Base-by-base conservation (phyloP, 768 basidiomycete genomes). In the Auricularia sp. region DNA sequence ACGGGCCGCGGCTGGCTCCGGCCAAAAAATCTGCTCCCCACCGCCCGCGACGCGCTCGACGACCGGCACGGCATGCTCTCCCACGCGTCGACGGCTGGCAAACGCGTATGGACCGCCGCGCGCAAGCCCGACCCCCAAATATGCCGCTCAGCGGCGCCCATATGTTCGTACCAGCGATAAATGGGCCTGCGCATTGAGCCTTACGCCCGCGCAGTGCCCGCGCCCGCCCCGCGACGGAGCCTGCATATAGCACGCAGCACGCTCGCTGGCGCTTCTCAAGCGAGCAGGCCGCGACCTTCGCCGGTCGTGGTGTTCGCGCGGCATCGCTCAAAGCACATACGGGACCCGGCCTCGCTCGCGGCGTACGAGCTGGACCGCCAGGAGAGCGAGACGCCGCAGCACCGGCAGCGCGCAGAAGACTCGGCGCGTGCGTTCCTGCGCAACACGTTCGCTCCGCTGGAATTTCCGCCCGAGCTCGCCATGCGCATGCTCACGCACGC, bases 401-500 rank as follows among this genome's bases (percentile, higher is more conserved):
- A 4, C 34, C 11, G 13, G 24, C 11, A 59, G 34, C 56, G 24
- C 29, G 29, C 29, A 6, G 56, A 59, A 4, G 56, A 59, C 29
- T 7, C 6, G 11, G 56, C 34, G 16, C 11, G 6, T 0, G 56
- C 29, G 14, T 35, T n/a, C 56, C 13, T 90, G 44, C 79, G 84
- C 69, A 76, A 79, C 39, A 76, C 89, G 63, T 91, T 90, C 68
- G 74, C 82, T 3, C 82, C 86, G 14, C 77, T 93, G 61, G 76
- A 82, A 61, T 93, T 94, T 73, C 84, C 88, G 13, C 78, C 79
- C 3, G 87, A 89, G 68, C 78, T 92, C 58, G 87, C 89, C 7
- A 80, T 80, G 68, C 84, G 91, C 65, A 80, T 90, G 67, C 77
- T 93, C 68, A 94, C 92, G 2, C 92, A 94, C 71, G 79, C 80